A percentile compares a stretch with the other conserved stretches of the same genome.
Conservation (phyloP, 177 flowering plant genomes). For the Vitis hybrid region DNA sequence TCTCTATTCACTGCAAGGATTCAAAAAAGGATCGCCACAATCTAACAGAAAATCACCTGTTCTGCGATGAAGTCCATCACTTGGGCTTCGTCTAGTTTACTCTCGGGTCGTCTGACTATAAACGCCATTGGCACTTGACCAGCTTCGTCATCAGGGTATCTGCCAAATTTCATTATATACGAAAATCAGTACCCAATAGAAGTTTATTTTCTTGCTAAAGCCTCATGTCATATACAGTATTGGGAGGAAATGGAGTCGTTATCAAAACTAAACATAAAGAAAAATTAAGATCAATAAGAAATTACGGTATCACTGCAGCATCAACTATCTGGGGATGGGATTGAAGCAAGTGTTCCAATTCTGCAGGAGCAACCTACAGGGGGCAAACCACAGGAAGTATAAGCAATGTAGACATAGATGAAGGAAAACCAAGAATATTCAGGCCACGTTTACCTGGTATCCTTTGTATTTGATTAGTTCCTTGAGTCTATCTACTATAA, state of each 20-base stretch:
- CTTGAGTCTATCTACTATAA: slow-evolving; percentile 44
- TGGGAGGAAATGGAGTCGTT: no score
- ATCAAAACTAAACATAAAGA: no score
- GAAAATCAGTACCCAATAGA: no score
- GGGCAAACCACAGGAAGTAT: not conserved
- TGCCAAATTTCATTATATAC: slow-evolving; percentile 8
- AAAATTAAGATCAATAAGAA: no score
- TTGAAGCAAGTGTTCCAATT: slow-evolving; percentile 46
- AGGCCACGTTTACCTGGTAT: slow-evolving; percentile 36
- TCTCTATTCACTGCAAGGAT: no score
- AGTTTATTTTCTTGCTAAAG: no score
- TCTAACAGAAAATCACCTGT: slow-evolving; percentile 20
- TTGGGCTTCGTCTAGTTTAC: slow-evolving; percentile 25
- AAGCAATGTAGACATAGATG: no score
- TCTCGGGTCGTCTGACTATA: slow-evolving; percentile 36
- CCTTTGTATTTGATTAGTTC: slow-evolving; percentile 58
- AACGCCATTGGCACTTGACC: slow-evolving; percentile 61
- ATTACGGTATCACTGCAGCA: slow-evolving; percentile 60
- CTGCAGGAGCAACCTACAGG: slow-evolving; percentile 58
- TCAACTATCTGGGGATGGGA: slow-evolving; percentile 50
- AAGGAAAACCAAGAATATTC: not conserved
- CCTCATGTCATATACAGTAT: no score
- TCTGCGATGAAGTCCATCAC: slow-evolving; percentile 38
- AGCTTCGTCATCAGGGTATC: slow-evolving; percentile 56
- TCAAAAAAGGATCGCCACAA: no score